Percentiles rank a stretch among this genome's conserved stretches.
These are phyloP conservation scores for Acrocalymma vagum DNA, from an alignment of 2,329 filamentous ascomycete genomes.

Conservation along the genomic window DNA sequence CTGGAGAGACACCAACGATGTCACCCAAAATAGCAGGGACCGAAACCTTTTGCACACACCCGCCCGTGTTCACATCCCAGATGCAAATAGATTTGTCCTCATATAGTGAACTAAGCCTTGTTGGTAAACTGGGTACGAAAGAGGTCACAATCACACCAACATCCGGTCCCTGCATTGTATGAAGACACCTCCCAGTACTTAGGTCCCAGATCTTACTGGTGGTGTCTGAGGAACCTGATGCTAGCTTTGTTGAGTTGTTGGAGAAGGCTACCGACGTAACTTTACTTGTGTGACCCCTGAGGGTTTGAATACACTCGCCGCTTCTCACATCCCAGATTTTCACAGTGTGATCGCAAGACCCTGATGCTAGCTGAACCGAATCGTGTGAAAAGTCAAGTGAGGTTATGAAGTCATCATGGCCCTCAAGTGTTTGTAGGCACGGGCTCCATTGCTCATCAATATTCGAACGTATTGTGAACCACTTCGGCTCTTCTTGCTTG, in stretches of 20 bases:
- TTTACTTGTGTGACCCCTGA: constrained; percentile 19
- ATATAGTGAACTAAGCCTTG: too few species aligned
- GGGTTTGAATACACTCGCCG: constrained; percentile 4
- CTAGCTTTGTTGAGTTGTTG: constrained; percentile 17
- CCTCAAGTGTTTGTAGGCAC: constrained; percentile 4
- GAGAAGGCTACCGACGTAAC: constrained; percentile 13
- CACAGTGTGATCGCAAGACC: not conserved
- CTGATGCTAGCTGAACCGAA: constrained; percentile 3
- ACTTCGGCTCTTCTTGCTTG: not conserved
- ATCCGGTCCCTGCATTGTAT: too few species aligned
- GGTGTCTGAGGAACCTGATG: constrained; percentile 5
- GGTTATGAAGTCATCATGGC: not conserved
- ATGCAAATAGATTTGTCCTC: too few species aligned
- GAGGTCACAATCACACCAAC: too few species aligned
- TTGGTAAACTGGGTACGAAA: too few species aligned
- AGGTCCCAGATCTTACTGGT: constrained; percentile 27
- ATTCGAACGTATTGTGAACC: too few species aligned
- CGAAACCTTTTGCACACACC: too few species aligned
- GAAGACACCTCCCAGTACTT: constrained; percentile 17
- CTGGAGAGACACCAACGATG: too few species aligned
- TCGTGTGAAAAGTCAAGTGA: constrained; percentile 8
- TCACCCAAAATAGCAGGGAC: too few species aligned
- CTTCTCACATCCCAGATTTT: constrained; percentile 6
- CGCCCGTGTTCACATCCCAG: too few species aligned
- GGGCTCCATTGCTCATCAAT: constrained; percentile 1